Percentiles rank a stretch among this genome's conserved stretches.
These are phyloP conservation scores for Claviceps arundinis DNA, from an alignment of 2,329 filamentous ascomycete genomes.

Conservation along the genomic window DNA sequence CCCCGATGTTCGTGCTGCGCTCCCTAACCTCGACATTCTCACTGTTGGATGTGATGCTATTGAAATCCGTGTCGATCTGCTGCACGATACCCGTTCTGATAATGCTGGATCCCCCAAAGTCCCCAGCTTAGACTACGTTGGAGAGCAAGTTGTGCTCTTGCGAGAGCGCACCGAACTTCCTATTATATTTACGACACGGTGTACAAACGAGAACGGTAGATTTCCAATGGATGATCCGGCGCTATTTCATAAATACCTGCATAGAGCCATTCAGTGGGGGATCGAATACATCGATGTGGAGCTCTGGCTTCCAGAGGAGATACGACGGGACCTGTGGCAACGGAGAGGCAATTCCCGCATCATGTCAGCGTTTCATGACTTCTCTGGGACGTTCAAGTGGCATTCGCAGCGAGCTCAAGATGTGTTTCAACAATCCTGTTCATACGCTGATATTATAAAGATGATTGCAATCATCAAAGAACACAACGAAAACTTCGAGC, in stretches of 20 bases:
- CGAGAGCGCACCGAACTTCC: constrained; percentile 74
- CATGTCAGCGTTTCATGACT: constrained; percentile 87
- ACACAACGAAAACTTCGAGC: constrained; percentile 77
- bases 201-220: constrained; percentile 66
- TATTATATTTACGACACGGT: constrained; percentile 81
- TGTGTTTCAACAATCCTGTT: constrained; percentile 57
- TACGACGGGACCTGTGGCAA: constrained; percentile 53
- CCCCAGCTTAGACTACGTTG: constrained; percentile 72
- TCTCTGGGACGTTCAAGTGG: constrained; percentile 75
- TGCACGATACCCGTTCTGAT: constrained; percentile 51
- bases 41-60: constrained; percentile 79
- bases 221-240: constrained; percentile 72
- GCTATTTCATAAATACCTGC: constrained; percentile 68
- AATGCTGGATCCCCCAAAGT: constrained; percentile 50
- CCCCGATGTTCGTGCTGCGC: constrained; percentile 67
- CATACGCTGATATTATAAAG: constrained; percentile 76
- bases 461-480: constrained; percentile 78
- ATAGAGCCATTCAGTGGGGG: constrained; percentile 75
- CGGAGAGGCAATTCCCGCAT: constrained; percentile 68
- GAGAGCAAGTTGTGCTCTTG: constrained; percentile 73
- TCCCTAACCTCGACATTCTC: constrained; percentile 75
- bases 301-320: constrained; percentile 69
- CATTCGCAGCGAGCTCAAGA: constrained; percentile 57
- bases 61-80: constrained; percentile 70
- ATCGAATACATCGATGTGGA: constrained; percentile 86